phyloP scores from a whole-genome alignment of 331 rosid genomes.

The Dryas integrifolia region DNA sequence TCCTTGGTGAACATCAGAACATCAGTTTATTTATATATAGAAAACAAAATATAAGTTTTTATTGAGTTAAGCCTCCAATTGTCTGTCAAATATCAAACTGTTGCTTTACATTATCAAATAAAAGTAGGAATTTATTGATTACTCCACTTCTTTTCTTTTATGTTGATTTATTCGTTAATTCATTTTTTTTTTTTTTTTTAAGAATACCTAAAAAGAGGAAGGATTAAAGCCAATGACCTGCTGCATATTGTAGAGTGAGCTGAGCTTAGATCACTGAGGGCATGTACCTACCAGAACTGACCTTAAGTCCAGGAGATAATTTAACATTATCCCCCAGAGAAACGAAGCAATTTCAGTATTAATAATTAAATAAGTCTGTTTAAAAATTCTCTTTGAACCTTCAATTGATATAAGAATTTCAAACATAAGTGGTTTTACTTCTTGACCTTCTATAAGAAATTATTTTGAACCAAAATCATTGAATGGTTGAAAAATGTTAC shows the following conservation, averaged over 20 bases:
- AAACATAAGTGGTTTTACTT: not conserved
- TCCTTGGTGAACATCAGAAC: slow-evolving; percentile 41
- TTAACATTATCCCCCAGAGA: too few species aligned
- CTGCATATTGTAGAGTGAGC: too few species aligned
- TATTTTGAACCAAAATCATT: not conserved
- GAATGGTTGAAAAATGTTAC: not conserved
- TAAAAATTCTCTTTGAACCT: not conserved
- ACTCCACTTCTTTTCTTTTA: not conserved
- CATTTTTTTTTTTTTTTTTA: too few species aligned
- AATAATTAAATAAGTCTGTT: too few species aligned
- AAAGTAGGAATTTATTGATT: not conserved
- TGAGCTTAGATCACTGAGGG: too few species aligned
- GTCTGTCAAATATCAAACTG: not conserved
- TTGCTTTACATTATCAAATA: not conserved
- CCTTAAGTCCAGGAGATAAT: too few species aligned
- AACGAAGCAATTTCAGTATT: too few species aligned
- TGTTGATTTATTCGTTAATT: not conserved
- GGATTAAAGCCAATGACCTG: too few species aligned
- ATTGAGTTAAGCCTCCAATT: not conserved
- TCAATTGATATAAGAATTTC: not conserved
- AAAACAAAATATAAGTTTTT: not conserved
- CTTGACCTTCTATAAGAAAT: not conserved
- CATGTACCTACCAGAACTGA: too few species aligned
- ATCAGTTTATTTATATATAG: not conserved
- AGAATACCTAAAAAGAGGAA: too few species aligned